Evolutionary conservation across 1,284 basidiomycete species (phyloP), one percentile per base, ranked within the genome.

Genomic region (Moesziomyces parantarcticus): DNA sequence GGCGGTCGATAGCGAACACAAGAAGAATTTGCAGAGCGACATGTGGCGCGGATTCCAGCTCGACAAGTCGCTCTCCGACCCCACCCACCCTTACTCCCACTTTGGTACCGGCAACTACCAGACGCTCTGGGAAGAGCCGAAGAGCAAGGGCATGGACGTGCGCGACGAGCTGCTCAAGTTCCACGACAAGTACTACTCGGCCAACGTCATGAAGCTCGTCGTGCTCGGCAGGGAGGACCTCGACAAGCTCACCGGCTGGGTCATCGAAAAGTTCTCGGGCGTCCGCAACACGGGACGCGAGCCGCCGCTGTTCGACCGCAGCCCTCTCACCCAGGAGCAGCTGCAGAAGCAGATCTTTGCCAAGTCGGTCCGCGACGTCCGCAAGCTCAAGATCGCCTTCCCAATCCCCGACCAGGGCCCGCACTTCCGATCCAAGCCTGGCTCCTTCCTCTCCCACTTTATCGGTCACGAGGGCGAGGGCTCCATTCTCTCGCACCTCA

Each of bases 1-100:
- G 76, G 97, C 97, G 1, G 97, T 99, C 39, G 92, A 99, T 83
- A 97, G 94, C 1, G 97, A 99, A 84, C 92, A 99, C 88, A 94
- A 94, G 87, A 99, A 99, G 87, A 99, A 99, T 83, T 88, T 94
- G 52, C 96, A 98, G 85, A 87, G 87, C n/a, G 96, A 99, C 84
- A 86, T 91, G 81, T 98, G 95, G 94, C 89, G 97, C n/a, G 90
- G 95, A 58, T 98, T 92, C 86, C 97, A 99, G 85, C 86, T 98
- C 25, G 94, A 94, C 85, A 99, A 99, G 85, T 89, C 91, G 72
- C 88, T 97, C 42, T 91, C 89, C 65, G 87, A 81, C 32, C 70
- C 87, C 1, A 90, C 90, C 1, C 96, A 99, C 84, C 88, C 90
- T 1, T 99, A 93, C 90, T 89, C 88, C 76, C 97, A 98, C 84